Evolutionary conservation across 805 yeast species (phyloP), one percentile per base, ranked within the genome.

Genomic region (Nakazawaea ishiwadae): DNA sequence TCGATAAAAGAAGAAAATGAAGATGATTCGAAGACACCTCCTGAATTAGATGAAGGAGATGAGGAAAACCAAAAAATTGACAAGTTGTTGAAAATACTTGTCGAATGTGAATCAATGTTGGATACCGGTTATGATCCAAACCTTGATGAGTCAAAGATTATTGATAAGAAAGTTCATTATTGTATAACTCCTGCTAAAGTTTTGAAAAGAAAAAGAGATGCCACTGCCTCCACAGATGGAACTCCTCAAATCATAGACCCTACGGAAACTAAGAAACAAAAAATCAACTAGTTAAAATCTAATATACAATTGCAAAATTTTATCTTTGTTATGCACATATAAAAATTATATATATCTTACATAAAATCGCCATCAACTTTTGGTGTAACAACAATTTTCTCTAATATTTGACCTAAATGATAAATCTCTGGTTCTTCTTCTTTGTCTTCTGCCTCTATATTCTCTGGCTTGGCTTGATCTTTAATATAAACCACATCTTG

Each of bases 131-230:
- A 62, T 8, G 65, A 69, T 33, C 75, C 84, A 0, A 60, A 79
- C 2, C 67, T 75, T 33, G 85, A 82, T 39, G 82, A 76, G 40
- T 83, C 86, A 6, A 77, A 73, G 32, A 56, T 56, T 16, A 79
- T 83, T 21, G 86, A 81, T 40, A 77, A 75, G 35, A 83, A 79
- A 56, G 71, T 81, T 10, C 79, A 78, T 44, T 79, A 71, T 49
- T 74, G 82, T 40, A 60, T 79, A 37, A 78, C 79, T 48, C 93
- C 93, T 5, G 26, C 52, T 12, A 56, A 55, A 27, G 33, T 29
- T 24, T 27, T 38, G 17, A 41, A 40, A 11, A 44, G 39, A 15
- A 44, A 48, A 32, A 30, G 44, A 14, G 45, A 48, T 19, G 37
- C 35, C 24, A 38, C 32, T 5, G n/a, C n/a, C n/a, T 35, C 30